Conservation (phyloP, 805 yeast genomes). For the Scheffersomyces lignosus region DNA sequence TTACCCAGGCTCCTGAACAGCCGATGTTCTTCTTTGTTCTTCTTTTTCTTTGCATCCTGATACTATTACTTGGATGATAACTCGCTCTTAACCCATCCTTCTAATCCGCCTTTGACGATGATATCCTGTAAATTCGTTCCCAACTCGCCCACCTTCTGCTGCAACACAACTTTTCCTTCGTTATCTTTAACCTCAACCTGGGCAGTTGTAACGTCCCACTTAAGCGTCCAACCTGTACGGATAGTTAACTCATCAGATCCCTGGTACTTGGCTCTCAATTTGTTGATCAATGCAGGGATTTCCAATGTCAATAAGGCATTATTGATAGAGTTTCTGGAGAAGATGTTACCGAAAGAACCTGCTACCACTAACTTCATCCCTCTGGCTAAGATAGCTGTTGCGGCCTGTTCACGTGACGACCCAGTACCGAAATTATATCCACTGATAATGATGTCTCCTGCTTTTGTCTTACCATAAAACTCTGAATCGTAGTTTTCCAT, state of each 20-base stretch:
- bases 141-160: constrained; percentile 91
- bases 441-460: constrained; percentile 86
- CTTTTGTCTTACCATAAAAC: constrained; percentile 73
- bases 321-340: constrained; percentile 93
- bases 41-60: no score
- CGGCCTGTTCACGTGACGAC: constrained; percentile 98
- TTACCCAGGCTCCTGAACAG: no score
- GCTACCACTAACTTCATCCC: constrained; percentile 92
- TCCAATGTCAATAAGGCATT: constrained; percentile 93
- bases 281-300: constrained; percentile 80
- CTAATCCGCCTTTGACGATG: constrained; percentile 95
- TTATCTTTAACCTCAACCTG: constrained; percentile 75
- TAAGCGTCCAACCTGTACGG: constrained; percentile 91
- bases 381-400: constrained; percentile 94
- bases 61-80: no score
- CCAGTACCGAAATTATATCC: constrained; percentile 99
- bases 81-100: constrained; percentile 94
- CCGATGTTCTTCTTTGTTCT: no score
- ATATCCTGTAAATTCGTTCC: constrained; percentile 96
- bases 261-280: constrained; percentile 68
- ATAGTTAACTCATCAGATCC: constrained; percentile 73
- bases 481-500: constrained; percentile 98
- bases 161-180: constrained; percentile 59
- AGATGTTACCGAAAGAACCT: constrained; percentile 97
- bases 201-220: constrained; percentile 90